Percentiles rank a stretch among this genome's conserved stretches.
Evolutionary conservation across 345 rosid species (phyloP).

Genomic region (Citrus reticulata): DNA sequence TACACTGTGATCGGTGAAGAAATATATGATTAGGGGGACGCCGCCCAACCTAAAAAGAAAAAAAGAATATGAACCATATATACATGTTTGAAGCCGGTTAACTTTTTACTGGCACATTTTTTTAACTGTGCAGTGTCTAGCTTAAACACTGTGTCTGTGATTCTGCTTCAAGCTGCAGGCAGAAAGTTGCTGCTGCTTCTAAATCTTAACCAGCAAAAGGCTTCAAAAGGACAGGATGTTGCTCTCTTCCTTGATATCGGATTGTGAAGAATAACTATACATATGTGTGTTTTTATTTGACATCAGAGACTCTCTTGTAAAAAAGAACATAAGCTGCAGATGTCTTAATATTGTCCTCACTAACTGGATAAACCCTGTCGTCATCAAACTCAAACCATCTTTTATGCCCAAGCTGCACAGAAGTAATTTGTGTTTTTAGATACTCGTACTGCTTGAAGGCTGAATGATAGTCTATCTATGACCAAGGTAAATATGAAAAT

Average conservation of each 20-base stretch:
- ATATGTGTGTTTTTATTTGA: not conserved
- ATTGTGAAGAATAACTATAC: not conserved
- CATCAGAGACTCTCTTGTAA: slow-evolving; percentile 41
- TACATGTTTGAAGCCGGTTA: not conserved
- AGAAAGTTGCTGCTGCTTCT: not conserved
- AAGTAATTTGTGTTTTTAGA: not conserved
- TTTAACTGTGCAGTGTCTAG: slow-evolving; percentile 13
- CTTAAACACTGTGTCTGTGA: not conserved
- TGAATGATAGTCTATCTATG: not conserved
- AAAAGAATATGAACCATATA: not conserved
- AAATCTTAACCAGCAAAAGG: not conserved
- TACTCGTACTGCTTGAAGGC: not conserved
- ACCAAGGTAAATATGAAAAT: not conserved
- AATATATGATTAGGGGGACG: not conserved
- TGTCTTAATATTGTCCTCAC: slow-evolving; percentile 48
- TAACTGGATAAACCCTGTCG: slow-evolving; percentile 36
- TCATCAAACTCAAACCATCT: slow-evolving; percentile 68
- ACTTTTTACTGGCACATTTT: not conserved
- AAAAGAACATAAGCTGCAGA: slow-evolving; percentile 69
- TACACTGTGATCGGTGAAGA: not conserved
- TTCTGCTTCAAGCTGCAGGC: not conserved
- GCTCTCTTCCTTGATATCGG: not conserved
- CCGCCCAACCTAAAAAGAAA: not conserved
- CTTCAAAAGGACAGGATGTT: not conserved
- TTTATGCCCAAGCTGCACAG: slow-evolving; percentile 49